These are phyloP conservation scores for Phlebiopsis flavidoalba DNA, from an alignment of 768 basidiomycete genomes.

Conservation along the genomic window DNA sequence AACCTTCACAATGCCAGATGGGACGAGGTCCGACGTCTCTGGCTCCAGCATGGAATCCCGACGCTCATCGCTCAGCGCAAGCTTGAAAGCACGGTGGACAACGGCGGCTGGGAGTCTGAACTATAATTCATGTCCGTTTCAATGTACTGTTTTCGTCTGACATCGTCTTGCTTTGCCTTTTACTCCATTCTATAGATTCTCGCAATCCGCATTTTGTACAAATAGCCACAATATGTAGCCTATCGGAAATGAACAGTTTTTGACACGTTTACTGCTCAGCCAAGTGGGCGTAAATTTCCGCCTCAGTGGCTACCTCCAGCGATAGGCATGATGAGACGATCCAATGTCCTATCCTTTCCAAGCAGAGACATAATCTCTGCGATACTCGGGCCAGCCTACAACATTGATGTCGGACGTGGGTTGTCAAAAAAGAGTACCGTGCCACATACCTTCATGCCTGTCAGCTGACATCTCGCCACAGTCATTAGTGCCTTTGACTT, in stretches of 20 bases:
- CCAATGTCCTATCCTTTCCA: conserved; percentile 23
- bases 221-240: conserved; percentile 2
- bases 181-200: not conserved
- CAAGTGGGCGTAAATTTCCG: not conserved
- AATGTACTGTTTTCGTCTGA: not conserved
- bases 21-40: conserved; percentile 88
- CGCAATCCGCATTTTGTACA: conserved; percentile 7
- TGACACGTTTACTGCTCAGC: not conserved
- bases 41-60: conserved; percentile 88
- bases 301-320: not conserved
- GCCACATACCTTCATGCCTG: conserved; percentile 68
- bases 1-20: conserved; percentile 76
- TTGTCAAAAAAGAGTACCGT: not conserved
- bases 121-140: conserved; percentile 34
- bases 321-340: not conserved
- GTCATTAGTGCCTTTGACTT: conserved; percentile 61
- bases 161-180: not conserved
- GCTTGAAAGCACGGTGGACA: conserved; percentile 81
- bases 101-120: conserved; percentile 93
- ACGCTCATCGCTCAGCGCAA: conserved; percentile 84
- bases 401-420: not conserved
- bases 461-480: conserved; percentile 70
- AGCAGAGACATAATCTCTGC: conserved; percentile 26
- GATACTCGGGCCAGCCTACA: conserved; percentile 27
- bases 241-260: not conserved